Evolutionary conservation across 495 filamentous ascomycete species (phyloP), one percentile per base, ranked within the genome.

Genomic region (Mytilinidion resinicola): DNA sequence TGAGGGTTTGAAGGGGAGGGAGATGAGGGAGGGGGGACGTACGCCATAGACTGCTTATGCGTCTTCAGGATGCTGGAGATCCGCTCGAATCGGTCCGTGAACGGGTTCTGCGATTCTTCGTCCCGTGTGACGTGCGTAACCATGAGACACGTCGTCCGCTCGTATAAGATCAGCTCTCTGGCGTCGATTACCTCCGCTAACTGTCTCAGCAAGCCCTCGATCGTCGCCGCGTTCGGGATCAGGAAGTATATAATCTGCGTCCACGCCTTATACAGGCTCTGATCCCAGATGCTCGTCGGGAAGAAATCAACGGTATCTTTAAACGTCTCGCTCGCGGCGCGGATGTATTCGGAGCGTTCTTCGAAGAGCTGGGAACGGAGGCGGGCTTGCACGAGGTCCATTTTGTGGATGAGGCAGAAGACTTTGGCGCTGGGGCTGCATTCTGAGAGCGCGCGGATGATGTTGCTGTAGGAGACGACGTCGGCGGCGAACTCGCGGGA

Each of bases 191-290:
- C 81, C 48, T 86, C 80, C 33, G 89, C 90, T 39, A 98, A 80
- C 25, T 83, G 79, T 1, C 77, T 78, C 5, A 98, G 78, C 72
- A 96, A 88, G 12, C 78, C 81, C 70, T 96, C 92, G 61, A 97
- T 96, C 25, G 88, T 79, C n/a, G 82, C 76, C 0, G 96, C 81
- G 70, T 98, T 97, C 0, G 93, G 95, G 20, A 97, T 92, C 25
- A 98, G 80, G 69, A 87, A 89, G 76, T 98, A 92, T 54, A 98
- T 96, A 61, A 98, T 96, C 63, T 85, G 85, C 0, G 95, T 93
- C 93, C 93, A 98, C 5, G 93, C 93, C 65, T 91, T 92, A 76
- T 98, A 98, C n/a, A 98, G 76, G 11, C 85, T 90, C 72, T 98
- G 91, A 70, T 98, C 93, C 93, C 93, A 98, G 73, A 98, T 98